phyloP scores from a whole-genome alignment of 2,329 filamentous ascomycete species.

The Talaromyces atroroseus region DNA sequence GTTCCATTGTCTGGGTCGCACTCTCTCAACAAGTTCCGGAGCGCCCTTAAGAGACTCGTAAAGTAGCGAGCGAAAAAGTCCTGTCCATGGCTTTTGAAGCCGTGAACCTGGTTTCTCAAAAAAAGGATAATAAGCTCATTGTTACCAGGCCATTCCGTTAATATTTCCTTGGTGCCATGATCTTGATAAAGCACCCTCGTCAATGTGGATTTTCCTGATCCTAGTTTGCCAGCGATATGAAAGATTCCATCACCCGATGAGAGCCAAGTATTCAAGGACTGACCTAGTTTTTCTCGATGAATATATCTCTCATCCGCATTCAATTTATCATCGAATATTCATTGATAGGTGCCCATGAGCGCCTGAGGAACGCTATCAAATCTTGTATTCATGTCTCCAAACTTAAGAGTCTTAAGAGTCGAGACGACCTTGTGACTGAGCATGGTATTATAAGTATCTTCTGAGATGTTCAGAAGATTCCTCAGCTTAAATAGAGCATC shows the following conservation, averaged over 20 bases:
- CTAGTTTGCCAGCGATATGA: conserved; percentile 23
- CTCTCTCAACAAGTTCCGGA: background rate
- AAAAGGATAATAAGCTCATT: conserved; percentile 8
- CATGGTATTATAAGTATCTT: background rate
- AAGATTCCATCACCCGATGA: background rate
- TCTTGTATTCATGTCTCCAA: background rate
- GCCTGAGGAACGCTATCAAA: background rate
- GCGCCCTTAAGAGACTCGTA: background rate
- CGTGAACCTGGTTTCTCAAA: conserved; percentile 11
- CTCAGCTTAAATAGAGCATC: background rate
- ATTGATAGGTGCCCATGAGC: background rate
- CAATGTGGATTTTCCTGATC: conserved; percentile 21
- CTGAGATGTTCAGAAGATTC: background rate
- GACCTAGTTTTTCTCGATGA: background rate
- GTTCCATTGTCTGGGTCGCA: background rate
- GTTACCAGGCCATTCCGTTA: conserved; percentile 1
- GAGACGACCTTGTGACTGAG: background rate
- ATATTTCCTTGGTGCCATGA: background rate
- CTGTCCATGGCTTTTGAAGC: conserved; percentile 7
- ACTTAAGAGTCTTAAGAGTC: background rate
- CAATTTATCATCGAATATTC: background rate
- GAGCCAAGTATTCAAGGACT: background rate
- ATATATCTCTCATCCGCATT: background rate
- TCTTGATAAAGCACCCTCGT: conserved; percentile 20
- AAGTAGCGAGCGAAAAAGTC: conserved; percentile 10